Evolutionary conservation across 1,139 yeast species (phyloP), one percentile per base, ranked within the genome.

Genomic region (Yamadazyma sp.): DNA sequence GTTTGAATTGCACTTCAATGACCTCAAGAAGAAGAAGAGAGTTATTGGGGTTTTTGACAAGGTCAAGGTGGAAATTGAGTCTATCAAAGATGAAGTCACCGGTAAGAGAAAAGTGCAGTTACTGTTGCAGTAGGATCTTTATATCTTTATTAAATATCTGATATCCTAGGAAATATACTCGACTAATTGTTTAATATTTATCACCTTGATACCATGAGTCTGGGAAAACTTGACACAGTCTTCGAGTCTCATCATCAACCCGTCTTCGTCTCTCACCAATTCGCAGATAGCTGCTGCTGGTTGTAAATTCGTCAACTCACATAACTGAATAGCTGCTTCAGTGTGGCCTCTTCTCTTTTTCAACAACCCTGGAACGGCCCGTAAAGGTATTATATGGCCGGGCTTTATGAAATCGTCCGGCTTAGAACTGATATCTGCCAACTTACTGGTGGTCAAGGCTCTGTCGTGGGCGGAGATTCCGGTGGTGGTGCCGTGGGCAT

Each of bases 381-480:
- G 76, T 54, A 94, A 72, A 3, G 99, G 99, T 47, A 92, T 78
- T 28, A 92, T 66, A 56, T 94, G 98, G 20, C 98, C 99, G 0
- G 99, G 99, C 55, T 85, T 80, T 54, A 87, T 69, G 56, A 92
- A 87, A 46, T 86, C 88, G 0, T 53, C 67, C 0, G 95, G 73
- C 39, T 67, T 70, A 11, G 82, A 60, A 6, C 53, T 45, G 2
- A 84, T 69, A 46, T 78, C 75, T 1, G 96, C 96, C 51, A 94
- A 73, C 43, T 73, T 73, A 30, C 72, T 66, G 29, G 87, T 86
- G 1, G 98, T 92, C 48, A 86, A 67, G 0, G 96, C 94, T 55
- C 98, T 78, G 62, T 94, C 99, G 52, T 82, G 83, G 6, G 98
- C 97, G 24, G 95, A 85, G 39, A 92, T 94, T 12, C 99, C 99